Percentiles rank a stretch among this genome's conserved stretches.
phyloP scores from a whole-genome alignment of 2,329 filamentous ascomycete species.

The Furcasterigmium sp. region DNA sequence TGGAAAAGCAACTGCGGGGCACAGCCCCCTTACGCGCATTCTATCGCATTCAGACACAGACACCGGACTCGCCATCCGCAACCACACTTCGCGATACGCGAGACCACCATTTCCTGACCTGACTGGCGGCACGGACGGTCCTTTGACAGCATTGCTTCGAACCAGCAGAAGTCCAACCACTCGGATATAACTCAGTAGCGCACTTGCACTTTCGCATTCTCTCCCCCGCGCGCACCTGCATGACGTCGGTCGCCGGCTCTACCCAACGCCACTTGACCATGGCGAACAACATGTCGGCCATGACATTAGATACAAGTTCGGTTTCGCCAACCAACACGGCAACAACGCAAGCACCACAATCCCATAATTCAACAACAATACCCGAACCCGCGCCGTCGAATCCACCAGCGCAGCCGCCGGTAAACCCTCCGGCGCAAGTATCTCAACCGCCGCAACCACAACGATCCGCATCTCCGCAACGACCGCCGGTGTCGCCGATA shows the following conservation, averaged over 20 bases:
- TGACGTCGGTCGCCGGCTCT: neutral
- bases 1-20: too few species aligned
- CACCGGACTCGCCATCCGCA: too few species aligned
- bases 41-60: too few species aligned
- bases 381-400: neutral
- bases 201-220: too few species aligned
- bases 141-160: too few species aligned
- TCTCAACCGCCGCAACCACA: too few species aligned
- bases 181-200: too few species aligned
- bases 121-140: too few species aligned
- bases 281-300: constrained; percentile 20
- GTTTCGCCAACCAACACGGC: constrained; percentile 14
- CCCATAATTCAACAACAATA: neutral
- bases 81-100: too few species aligned
- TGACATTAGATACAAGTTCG: constrained; percentile 19
- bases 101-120: too few species aligned
- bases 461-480: constrained; percentile 37
- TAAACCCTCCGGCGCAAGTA: constrained; percentile 4
- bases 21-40: too few species aligned
- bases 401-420: constrained; percentile 4
- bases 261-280: constrained; percentile 2
- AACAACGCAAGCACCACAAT: constrained; percentile 8
- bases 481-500: constrained; percentile 50
- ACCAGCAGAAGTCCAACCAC: too few species aligned
- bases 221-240: neutral